Evolutionary conservation across 352 stramenopile genomes (phyloP).

Genomic region (Globisporangium canariense): DNA sequence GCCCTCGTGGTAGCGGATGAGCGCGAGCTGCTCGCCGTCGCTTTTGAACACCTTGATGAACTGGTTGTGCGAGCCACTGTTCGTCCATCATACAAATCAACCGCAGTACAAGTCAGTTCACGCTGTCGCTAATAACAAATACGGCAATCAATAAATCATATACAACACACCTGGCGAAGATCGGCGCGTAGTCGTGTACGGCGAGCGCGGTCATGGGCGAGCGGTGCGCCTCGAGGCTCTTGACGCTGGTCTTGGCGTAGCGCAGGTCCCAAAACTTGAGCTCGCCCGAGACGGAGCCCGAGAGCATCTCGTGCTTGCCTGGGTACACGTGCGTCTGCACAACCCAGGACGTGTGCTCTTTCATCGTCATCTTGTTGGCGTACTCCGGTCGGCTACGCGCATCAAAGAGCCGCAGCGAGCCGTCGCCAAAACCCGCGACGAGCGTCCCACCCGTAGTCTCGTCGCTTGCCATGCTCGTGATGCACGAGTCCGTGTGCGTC

Average conservation of each 20-base stretch:
- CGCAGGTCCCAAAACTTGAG: constrained; percentile 98
- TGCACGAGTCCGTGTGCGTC: constrained; percentile 88
- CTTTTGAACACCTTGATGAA: constrained; percentile 98
- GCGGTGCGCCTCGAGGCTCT: constrained; percentile 87
- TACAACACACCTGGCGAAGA: constrained; percentile 87
- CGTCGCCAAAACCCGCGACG: constrained; percentile 93
- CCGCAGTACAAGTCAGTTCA: not conserved
- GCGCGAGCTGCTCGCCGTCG: constrained; percentile 81
- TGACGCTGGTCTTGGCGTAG: constrained; percentile 73
- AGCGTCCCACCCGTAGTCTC: constrained; percentile 75
- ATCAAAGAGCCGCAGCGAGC: constrained; percentile 94
- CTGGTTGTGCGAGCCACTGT: constrained; percentile 95
- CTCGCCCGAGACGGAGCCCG: constrained; percentile 91
- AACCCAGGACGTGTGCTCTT: constrained; percentile 95
- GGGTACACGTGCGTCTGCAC: constrained; percentile 88
- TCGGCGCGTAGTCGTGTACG: constrained; percentile 93
- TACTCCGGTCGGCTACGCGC: constrained; percentile 76
- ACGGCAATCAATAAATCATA: constrained; percentile 3
- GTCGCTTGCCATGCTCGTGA: constrained; percentile 88
- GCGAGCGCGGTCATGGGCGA: constrained; percentile 96
- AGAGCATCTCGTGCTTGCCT: constrained; percentile 89
- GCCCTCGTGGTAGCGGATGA: constrained; percentile 95
- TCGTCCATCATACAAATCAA: not conserved
- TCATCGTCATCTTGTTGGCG: constrained; percentile 62
- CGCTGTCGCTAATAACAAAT: not conserved